phyloP scores from a whole-genome alignment of 257 asterid species.

The Datura wrightii region DNA sequence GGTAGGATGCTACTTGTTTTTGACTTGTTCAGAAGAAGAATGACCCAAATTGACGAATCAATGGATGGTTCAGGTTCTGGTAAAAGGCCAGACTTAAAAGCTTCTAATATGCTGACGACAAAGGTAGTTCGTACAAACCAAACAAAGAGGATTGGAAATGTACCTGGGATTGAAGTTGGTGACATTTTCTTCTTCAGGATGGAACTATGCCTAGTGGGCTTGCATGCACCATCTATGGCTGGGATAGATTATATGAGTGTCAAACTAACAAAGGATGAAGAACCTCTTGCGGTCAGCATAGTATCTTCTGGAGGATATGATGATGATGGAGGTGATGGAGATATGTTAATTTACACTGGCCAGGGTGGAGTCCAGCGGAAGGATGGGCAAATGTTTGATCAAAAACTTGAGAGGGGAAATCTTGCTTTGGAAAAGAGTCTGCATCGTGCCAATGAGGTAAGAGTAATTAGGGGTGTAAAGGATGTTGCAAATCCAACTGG shows the following conservation, averaged over 20 bases:
- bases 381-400: conserved; percentile 38
- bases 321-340: conserved; percentile 74
- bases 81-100: conserved; percentile 78
- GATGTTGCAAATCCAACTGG: conserved; percentile 48
- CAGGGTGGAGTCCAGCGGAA: conserved; percentile 39
- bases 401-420: conserved; percentile 50
- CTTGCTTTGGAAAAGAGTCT: conserved; percentile 47
- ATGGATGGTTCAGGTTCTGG: conserved; percentile 54
- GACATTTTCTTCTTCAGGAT: conserved; percentile 89
- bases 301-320: conserved; percentile 94
- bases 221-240: conserved; percentile 91
- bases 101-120: conserved; percentile 58
- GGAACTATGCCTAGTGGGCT: conserved; percentile 84
- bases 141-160: conserved; percentile 67
- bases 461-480: conserved; percentile 70
- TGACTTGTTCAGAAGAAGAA: conserved; percentile 62
- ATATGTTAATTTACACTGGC: conserved; percentile 38
- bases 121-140: conserved; percentile 73
- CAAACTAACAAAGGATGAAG: conserved; percentile 67
- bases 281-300: conserved; percentile 89
- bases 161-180: conserved; percentile 84
- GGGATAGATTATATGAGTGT: conserved; percentile 87
- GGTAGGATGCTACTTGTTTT: conserved; percentile 58
- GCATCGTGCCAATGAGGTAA: conserved; percentile 46
- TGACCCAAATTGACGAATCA: conserved; percentile 70